Evolutionary conservation across 1,284 basidiomycete species (phyloP), one percentile per base, ranked within the genome.

Genomic region (Leccinum insigne): DNA sequence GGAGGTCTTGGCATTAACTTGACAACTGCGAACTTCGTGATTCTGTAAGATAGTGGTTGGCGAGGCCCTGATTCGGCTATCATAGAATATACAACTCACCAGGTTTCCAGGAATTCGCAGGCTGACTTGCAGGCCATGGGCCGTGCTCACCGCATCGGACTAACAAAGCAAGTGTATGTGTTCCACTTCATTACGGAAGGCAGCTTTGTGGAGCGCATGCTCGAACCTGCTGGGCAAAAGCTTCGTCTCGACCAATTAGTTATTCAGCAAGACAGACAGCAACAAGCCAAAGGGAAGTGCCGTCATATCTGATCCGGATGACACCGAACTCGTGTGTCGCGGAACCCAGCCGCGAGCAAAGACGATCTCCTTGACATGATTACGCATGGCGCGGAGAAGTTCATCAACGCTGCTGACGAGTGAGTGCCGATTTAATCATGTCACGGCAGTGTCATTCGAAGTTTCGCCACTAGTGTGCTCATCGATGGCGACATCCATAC

Each of bases 81-180:
- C 54, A 57, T 16, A 57, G 54, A 21, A 29, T 21, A 57, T 18
- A 18, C 54, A 11, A 29, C 54, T 57, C 54, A 57, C 26, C 9
- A 29, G 23, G 18, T 62, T 5, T 21, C 26, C 52, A 93, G 92
- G 92, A 99, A 99, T 78, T 97, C 98, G 1, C 97, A 99, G 80
- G 97, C 97, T 4, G 98, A 99, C 82, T 78, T 99, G 64, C 98
- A 99, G 78, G 98, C 98, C 7, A 99, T 99, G 98, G 97, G 99
- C 77, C 93, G 97, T 70, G 97, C 97, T 0, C 97, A 99, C 80
- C 94, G 97, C 71, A 99, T 99, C 69, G 97, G 97, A 2, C 98
- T 99, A 80, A 99, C 94, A 61, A 99, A 99, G 80, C 97, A 99
- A 79, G 97, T 99, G 18, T 98, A 97, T 74, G 98, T 99, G 1